Conservation (phyloP, 208 protist genomes). For the Trypanosomatidae sp. region DNA sequence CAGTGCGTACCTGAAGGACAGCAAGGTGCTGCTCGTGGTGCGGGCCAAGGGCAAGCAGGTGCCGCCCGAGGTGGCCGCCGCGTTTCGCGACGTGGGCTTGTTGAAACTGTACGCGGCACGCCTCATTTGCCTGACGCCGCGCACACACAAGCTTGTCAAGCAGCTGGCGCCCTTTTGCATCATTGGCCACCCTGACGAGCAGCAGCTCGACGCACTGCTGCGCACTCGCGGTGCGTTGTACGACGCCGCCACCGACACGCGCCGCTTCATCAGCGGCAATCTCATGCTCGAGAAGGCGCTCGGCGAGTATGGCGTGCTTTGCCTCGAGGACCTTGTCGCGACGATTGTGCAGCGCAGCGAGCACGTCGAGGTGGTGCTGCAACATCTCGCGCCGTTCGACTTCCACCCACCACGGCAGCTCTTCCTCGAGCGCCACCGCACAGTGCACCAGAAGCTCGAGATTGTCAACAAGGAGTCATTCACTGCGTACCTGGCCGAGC, state of each 20-base stretch:
- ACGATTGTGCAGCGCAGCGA: conserved; percentile 40
- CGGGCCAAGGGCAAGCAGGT: conserved; percentile 72
- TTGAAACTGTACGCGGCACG: conserved; percentile 69
- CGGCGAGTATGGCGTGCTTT: conserved; percentile 74
- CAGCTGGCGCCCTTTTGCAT: conserved; percentile 73
- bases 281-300: conserved; percentile 76
- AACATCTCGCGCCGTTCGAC: conserved; percentile 73
- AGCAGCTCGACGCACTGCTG: conserved; percentile 68
- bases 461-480: conserved; percentile 78
- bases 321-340: conserved; percentile 82
- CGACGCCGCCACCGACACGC: conserved; percentile 57
- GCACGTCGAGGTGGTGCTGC: conserved; percentile 52
- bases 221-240: conserved; percentile 70
- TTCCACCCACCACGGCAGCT: conserved; percentile 85
- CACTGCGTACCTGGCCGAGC: conserved; percentile 56
- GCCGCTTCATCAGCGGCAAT: conserved; percentile 75
- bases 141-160: conserved; percentile 48
- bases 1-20: conserved; percentile 20
- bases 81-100: conserved; percentile 49
- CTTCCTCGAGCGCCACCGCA: conserved; percentile 74
- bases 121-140: conserved; percentile 34
- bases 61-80: conserved; percentile 49
- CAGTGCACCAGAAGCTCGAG: conserved; percentile 72
- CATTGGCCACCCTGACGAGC: conserved; percentile 52
- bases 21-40: conserved; percentile 50